Evolutionary conservation across 495 filamentous ascomycete genomes (phyloP), one percentile per base, ranked within the genome.

Genomic region (Diplogelasinospora grovesii): DNA sequence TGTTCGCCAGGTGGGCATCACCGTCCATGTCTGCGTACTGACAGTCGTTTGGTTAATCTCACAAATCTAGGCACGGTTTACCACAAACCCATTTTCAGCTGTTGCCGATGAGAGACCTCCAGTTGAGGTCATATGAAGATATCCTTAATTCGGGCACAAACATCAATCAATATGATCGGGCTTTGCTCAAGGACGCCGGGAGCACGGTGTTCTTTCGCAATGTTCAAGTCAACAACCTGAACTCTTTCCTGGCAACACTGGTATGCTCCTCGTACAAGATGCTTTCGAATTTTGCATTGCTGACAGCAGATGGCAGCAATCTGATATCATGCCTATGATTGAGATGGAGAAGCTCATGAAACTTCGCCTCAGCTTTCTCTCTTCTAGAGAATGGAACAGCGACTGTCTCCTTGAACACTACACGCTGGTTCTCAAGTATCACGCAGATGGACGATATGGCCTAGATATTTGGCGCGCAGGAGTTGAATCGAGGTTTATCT

Each of bases 381-480:
- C 31, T 4, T 48, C 35, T 3, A 32, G 15, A 9, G 32, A 18
- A 0, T 48, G 42, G 38, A 25, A 6, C 3, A 34, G 15, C 11
- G 33, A 47, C 10, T 34, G 31, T 15, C 19, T 58, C 8, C n/a
- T 37, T 10, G 54, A 58, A 29, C 46, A 45, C 28, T 56, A 49
- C 31, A 53, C 52, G 4, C 15, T 58, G 11, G 23, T 20, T 5
- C 30, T 52, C 25, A 48, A 41, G 21, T 52, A 55, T n/a, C 8
- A 15, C 3, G 14, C 27, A 3, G 34, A 41, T 32, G 54, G 48
- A 8, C 22, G 4, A 7, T 49, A 43, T 26, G 25, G 21, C 2
- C 20, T 58, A 28, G 52, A 56, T 24, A 25, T 58, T 8, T 58
- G 54, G 54, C 26, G 54, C 20, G 43, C 39, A 11, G 48, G 48